Base-by-base conservation (phyloP, 208 protist species). In the Crithidia sp. region DNA sequence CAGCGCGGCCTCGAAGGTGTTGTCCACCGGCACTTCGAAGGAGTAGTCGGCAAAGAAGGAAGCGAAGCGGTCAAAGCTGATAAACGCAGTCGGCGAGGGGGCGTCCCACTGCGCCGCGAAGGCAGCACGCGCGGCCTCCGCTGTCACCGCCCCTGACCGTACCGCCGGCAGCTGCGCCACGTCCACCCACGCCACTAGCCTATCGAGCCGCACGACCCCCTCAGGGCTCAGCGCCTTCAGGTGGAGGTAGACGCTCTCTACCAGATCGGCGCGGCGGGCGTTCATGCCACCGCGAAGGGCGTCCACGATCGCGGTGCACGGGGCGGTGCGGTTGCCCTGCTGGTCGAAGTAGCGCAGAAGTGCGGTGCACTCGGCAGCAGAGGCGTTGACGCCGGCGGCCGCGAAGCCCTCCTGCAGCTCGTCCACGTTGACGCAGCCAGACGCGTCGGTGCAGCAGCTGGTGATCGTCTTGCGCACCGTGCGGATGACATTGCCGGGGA, bases 1-100 rank as follows among this genome's bases (percentile, higher is more conserved):
- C 88, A 97, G 87, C 61, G 83, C 56, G 19, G 82, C 49, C 88
- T 97, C 94, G 77, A 95, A 97, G 36, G 79, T 85, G 62, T 89
- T 77, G 67, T 97, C 94, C 36, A 72, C 74, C 4, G 66, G 52
- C 52, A 96, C 77, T 71, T 95, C 92, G 71, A 96, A 95, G 2
- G 92, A 90, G 16, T 37, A 79, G 70, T 97, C 89, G 19, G 73
- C 82, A 69, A 95, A 97, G 74, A 80, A 96, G 13, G 64, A 73
- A 41, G 83, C 45, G 55, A 97, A 97, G 41, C 61, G 75, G 1
- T 82, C 76, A 55, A 63, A 70, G 28, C 74, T 81, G 62, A 97
- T 87, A 73, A 90, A 84, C 19, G 77, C 54, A 5, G 70, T 67
- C 10, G 58, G 45, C 40, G 3, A 45, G 7, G 62, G 52, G 37